Base-by-base conservation (phyloP, 371 early-diverging fungal species). In the Syncephalastrum sp. region DNA sequence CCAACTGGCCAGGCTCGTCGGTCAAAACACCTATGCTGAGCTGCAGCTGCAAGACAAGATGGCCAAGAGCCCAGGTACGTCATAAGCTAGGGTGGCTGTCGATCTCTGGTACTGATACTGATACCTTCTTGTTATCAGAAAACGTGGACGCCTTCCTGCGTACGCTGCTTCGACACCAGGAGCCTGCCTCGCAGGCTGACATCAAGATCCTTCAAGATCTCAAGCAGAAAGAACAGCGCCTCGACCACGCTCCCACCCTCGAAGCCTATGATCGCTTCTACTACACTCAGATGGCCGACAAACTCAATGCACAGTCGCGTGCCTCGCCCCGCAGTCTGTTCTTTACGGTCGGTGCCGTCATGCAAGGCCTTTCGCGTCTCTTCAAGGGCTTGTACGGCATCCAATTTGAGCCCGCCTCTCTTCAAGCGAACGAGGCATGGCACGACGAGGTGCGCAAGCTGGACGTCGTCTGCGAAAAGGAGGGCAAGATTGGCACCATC, bases 31-130 rank as follows among this genome's bases (percentile, higher is more conserved):
- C 21, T 98, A 88, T 81, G 89, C 90, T 24, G 84, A 93, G 50
- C 70, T 93, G 72, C 87, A 84, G 42, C 70, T 98, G 29, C 84
- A 79, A 29, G 97, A 96, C 58, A 97, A 97, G 66, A 97, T 98
- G 97, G 95, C 91, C 12, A 82, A 84, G 55, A 82, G 84, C 45
- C 94, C 95, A 29, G 84, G 89, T 90, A 77, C 46, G 65, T 46
- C 15, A 14, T 33, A 6, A 15, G 23, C 10, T 7, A 7, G 38
- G 12, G 7, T 29, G 17, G 7, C 29, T 27, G 13, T 4, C 19
- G 8, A 17, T 8, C 54, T 12, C 14, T 16, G 33, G 0, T 16
- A 44, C 14, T 23, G 12, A 50, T 42, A 19, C 42, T 42, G 12
- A 52, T 27, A 27, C 47, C 25, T 38, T 14, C 15, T 27, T 14